Evolutionary conservation across 441 rosid genomes (phyloP).

Genomic region (Eugenia klotzschiana): DNA sequence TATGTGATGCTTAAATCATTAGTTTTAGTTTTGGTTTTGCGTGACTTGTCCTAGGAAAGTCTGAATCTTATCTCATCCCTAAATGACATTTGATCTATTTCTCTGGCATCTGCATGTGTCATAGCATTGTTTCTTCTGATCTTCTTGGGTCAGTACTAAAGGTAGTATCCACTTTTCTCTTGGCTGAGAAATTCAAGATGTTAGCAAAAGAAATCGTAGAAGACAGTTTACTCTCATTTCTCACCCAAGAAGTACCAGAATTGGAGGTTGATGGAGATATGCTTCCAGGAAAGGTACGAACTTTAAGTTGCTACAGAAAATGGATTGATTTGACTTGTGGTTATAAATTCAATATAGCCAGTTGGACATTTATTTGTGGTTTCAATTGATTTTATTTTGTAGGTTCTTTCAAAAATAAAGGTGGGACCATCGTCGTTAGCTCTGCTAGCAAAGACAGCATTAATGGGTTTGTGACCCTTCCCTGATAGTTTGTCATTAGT

Average conservation of each 20-base stretch:
- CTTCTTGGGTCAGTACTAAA: neutral
- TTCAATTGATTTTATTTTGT: neutral
- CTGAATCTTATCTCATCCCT: neutral
- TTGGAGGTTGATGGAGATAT: constrained; percentile 32
- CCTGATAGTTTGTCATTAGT: constrained; percentile 2
- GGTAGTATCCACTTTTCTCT: neutral
- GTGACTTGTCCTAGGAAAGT: neutral
- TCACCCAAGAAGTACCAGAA: constrained; percentile 48
- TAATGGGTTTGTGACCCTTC: constrained; percentile 54
- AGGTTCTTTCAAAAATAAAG: constrained; percentile 75
- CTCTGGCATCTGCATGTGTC: neutral
- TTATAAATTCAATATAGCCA: neutral
- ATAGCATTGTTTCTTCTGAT: neutral
- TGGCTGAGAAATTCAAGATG: constrained; percentile 34
- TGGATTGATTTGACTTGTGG: constrained; percentile 3
- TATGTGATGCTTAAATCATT: constrained; percentile 11
- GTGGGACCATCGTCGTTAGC: constrained; percentile 77
- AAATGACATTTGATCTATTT: neutral
- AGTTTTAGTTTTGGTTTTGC: neutral
- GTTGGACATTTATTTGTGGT: neutral
- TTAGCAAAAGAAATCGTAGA: constrained; percentile 84
- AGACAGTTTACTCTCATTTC: constrained; percentile 65
- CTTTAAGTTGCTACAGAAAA: neutral
- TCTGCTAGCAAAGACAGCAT: constrained; percentile 63
- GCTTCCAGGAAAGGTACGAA: constrained; percentile 42